Conservation (phyloP, 108 stramenopile species). For the Stephanodiscus triporus region DNA sequence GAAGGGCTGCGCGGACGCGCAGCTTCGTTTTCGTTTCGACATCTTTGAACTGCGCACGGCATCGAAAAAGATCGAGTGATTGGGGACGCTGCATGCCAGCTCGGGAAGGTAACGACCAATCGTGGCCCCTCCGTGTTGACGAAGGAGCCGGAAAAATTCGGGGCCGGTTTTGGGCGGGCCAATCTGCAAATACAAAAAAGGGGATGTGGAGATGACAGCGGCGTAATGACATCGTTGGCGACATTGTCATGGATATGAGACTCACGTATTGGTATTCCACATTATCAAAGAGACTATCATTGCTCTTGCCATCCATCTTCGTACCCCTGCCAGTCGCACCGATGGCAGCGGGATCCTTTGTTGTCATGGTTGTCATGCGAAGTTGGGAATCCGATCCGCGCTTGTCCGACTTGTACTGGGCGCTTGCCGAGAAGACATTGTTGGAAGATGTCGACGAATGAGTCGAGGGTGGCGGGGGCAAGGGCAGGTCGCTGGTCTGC, state of each 20-base stretch:
- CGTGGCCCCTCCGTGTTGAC: conserved; percentile 41
- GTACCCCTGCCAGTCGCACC: background rate
- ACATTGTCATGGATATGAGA: background rate
- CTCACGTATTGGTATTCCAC: conserved; percentile 46
- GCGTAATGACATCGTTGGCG: background rate
- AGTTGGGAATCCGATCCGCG: background rate
- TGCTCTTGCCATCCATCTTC: conserved; percentile 1
- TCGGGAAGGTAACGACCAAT: conserved; percentile 51
- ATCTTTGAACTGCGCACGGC: background rate
- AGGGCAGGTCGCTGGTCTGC: conserved; percentile 10
- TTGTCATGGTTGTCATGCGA: background rate
- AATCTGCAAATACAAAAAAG: background rate
- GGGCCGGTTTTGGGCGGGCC: conserved; percentile 30
- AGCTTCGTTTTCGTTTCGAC: conserved; percentile 19
- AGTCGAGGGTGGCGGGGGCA: conserved; percentile 6
- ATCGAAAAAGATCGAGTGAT: conserved; percentile 41
- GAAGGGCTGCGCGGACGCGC: conserved; percentile 39
- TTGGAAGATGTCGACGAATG: background rate
- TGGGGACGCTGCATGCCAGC: conserved; percentile 49
- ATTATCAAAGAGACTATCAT: conserved; percentile 32
- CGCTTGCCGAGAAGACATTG: background rate
- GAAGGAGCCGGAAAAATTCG: conserved; percentile 40
- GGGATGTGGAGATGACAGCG: background rate
- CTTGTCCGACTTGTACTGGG: background rate
- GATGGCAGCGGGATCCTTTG: background rate